Conservation (phyloP, 2,329 filamentous ascomycete genomes). For the Sclerotiophoma versabilis region DNA sequence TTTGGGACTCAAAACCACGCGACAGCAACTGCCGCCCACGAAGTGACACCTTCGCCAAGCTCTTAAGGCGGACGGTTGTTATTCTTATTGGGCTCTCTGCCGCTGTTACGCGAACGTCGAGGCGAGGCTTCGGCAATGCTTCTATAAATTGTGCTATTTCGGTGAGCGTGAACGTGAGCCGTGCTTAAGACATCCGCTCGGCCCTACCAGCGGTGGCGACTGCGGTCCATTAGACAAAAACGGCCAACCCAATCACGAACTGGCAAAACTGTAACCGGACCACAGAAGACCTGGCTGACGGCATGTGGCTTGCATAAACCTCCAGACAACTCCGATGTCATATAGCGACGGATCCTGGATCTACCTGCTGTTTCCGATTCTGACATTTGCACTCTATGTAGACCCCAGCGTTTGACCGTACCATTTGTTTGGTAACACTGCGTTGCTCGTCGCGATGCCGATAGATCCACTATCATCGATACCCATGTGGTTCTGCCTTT, state of each 20-base stretch:
- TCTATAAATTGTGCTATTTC: neutral
- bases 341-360: slow-evolving; percentile 4
- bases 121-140: neutral
- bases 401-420: slow-evolving; percentile 2
- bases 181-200: slow-evolving; percentile 3
- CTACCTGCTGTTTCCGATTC: neutral
- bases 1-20: neutral
- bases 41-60: neutral
- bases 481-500: slow-evolving; percentile 25
- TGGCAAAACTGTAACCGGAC: neutral
- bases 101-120: neutral
- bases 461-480: slow-evolving; percentile 13
- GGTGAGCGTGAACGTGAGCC: slow-evolving; percentile 10
- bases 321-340: slow-evolving; percentile 8
- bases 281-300: neutral
- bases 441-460: slow-evolving; percentile 10
- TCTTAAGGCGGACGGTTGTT: neutral
- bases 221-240: neutral
- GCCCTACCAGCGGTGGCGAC: slow-evolving; percentile 7
- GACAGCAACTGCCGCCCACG: neutral
- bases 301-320: slow-evolving; percentile 12
- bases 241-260: slow-evolving; percentile 2
- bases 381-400: slow-evolving; percentile 16
- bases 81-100: neutral
- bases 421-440: slow-evolving; percentile 5